Conservation (phyloP, 2,329 filamentous ascomycete genomes). For the Cylindrodendrum hubeiense region DNA sequence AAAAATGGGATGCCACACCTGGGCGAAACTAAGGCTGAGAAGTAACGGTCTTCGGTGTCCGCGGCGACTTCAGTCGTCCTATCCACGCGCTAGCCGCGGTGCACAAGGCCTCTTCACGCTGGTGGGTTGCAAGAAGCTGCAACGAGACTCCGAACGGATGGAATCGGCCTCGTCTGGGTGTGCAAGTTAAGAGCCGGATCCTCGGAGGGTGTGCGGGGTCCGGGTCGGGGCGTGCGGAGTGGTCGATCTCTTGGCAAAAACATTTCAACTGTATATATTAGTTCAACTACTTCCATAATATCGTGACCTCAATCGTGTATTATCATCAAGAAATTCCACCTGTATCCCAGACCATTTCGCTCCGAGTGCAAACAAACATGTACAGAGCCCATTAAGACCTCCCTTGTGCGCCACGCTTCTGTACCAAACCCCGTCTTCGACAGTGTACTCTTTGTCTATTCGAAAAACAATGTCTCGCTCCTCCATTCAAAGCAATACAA, state of each 20-base stretch:
- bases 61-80: not conserved
- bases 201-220: not conserved
- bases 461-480: not conserved
- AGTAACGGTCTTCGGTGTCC: not conserved
- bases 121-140: not conserved
- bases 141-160: conserved; percentile 1
- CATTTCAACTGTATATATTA: not conserved
- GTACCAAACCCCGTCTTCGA: not conserved
- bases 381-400: not conserved
- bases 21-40: conserved; percentile 2
- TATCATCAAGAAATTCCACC: not conserved
- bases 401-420: not conserved
- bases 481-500: not conserved
- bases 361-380: not conserved
- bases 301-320: not conserved
- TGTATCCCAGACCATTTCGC: not conserved
- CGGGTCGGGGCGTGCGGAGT: not conserved
- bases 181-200: not conserved
- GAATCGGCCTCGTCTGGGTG: conserved; percentile 8
- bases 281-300: not conserved
- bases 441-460: not conserved
- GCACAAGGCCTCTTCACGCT: conserved; percentile 1
- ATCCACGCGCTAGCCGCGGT: conserved; percentile 1
- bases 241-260: conserved; percentile 2
- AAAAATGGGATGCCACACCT: conserved; percentile 1